Base-by-base conservation (phyloP, 179 eudicot species). In the Heliamphora pulchella region DNA sequence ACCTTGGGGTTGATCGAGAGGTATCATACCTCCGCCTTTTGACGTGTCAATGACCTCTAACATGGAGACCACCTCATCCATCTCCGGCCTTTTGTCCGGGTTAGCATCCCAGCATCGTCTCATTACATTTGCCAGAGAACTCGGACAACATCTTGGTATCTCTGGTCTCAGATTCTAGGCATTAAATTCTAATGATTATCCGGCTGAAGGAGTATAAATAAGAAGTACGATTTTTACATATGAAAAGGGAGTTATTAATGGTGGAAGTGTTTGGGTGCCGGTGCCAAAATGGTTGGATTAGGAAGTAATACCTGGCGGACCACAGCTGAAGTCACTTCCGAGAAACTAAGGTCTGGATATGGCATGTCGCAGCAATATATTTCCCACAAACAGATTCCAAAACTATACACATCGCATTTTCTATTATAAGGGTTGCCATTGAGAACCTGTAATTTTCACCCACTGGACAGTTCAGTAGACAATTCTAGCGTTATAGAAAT, bases 281-380 rank as follows among this genome's bases (percentile, higher is more conserved):
- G 22, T 74, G 20, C 11, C 50, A 75, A 78, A 47, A 22, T 47
- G 7, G 43, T 62, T 50, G 13, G 68, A 5, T 39, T n/a, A 80
- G 22, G 58, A 76, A 48, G 53, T 18, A 11, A 44, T 87, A 96
- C 99, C 99, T 96, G 99, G 62, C 96, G 98, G 80, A 96, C 99
- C 31, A 96, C 99, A 17, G 99, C 99, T 48, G 98, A 92, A 77
- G 99, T 96, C 67, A 96, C 98, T 84, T 96, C 99, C 0, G 99
- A 92, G 82, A 96, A 96, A 88, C 98, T 96, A 22, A 96, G 98
- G 85, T 96, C 96, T 0, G 99, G 98, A 83, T 96, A 96, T 48
- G 99, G 99, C 99, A 96, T 96, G 86, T 92, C 99, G 9, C 99
- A 96, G 84, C 99, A 96, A 79, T 94, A 96, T 78, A 94, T 88